phyloP scores from a whole-genome alignment of 148 eudicot species.

The Gaultheria prostrata region DNA sequence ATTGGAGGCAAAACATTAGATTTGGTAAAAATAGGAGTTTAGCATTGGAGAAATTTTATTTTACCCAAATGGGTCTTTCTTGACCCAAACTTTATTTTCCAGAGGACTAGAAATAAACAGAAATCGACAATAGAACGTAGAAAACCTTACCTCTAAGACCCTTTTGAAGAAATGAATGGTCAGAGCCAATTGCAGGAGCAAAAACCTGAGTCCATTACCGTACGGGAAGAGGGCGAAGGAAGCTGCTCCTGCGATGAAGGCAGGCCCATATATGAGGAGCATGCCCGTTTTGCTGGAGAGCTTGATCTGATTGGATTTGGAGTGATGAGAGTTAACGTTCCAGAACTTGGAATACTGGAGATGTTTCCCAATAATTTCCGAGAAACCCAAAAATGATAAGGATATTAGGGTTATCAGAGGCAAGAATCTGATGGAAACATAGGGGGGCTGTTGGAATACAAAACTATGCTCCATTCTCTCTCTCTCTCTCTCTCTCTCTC shows the following conservation, averaged over 20 bases:
- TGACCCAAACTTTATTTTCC: too few species aligned
- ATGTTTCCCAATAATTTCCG: conserved; percentile 31
- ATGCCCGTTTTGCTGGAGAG: conserved; percentile 27
- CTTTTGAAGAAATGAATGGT: conserved; percentile 33
- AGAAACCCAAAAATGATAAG: conserved; percentile 15
- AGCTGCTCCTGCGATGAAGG: conserved; percentile 17
- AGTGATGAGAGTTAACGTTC: conserved; percentile 3
- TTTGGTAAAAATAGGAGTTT: too few species aligned
- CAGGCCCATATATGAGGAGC: conserved; percentile 23
- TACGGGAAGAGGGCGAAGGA: conserved; percentile 21
- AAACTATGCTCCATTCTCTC: neutral
- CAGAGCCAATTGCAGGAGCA: conserved; percentile 15
- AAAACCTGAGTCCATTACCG: conserved; percentile 16
- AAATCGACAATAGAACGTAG: neutral
- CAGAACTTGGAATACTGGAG: conserved; percentile 37
- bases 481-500: neutral
- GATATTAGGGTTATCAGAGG: conserved; percentile 16
- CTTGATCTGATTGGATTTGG: conserved; percentile 7
- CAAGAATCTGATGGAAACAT: conserved; percentile 26
- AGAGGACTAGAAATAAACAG: neutral
- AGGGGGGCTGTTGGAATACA: conserved; percentile 25
- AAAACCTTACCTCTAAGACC: conserved; percentile 25
- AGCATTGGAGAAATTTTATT: too few species aligned
- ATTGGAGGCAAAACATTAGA: too few species aligned
- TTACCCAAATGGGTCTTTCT: too few species aligned